Evolutionary conservation across 805 yeast genomes (phyloP), one percentile per base, ranked within the genome.

Genomic region (Metschnikowia continentalis): DNA sequence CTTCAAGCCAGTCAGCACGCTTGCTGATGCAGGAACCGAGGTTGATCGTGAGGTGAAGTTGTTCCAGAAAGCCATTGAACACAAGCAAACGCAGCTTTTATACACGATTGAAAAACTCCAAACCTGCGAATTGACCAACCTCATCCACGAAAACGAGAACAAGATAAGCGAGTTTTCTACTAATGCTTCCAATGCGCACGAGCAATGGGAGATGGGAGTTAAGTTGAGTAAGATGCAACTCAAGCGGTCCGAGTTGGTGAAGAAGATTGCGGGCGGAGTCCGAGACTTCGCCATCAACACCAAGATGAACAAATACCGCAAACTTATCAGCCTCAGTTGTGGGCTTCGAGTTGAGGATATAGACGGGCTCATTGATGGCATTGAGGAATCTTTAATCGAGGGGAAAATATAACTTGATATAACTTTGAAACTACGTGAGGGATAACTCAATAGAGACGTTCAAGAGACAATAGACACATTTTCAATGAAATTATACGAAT

Each of bases 301-400:
- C 22, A 81, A 78, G 57, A 83, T 86, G 69, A 81, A 80, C 60
- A 90, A 89, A 64, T 86, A 92, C 71, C 77, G 96, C 55, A 82
- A 83, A 61, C 74, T 92, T 54, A 84, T 94, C 40, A 80, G 92
- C 22, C 71, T 83, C 43, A 80, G 89, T 44, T 87, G 95, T 64
- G 96, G 89, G 2, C 76, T 90, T 49, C 81, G 83, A 46, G 77
- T 84, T 19, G 95, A 88, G 53, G 94, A 87, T 53, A 84, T 92
- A 51, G 89, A 84, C 61, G 86, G 88, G 32, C 75, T 90, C 52
- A 74, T 92, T 46, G 92, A 88, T 57, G 97, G 92, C 19, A 87
- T 92, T 23, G 60, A 51, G 39, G 57, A 50, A 19, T 57, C 62
- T 6, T 51, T 59, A 35, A 49, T 46, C 44, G 56, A 56, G 32